phyloP scores from a whole-genome alignment of 1,284 basidiomycete species.

The Cutaneotrichosporon cavernicola region DNA sequence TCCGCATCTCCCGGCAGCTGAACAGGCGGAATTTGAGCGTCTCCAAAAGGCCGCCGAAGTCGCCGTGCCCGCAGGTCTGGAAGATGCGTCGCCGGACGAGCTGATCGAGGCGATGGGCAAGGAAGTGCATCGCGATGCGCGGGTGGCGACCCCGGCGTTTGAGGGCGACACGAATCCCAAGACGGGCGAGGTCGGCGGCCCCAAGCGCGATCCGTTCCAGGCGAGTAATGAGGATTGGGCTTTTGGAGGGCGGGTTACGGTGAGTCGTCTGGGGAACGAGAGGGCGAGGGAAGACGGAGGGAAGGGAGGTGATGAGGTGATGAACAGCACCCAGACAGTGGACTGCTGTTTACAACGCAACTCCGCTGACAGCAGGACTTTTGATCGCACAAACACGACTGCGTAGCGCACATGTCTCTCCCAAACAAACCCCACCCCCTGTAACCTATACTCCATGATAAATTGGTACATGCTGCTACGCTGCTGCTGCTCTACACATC shows the following conservation, averaged over 20 bases:
- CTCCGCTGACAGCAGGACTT: conserved; percentile 10
- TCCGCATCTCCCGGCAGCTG: conserved; percentile 46
- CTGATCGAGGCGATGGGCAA: conserved; percentile 5
- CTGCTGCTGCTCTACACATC: conserved; percentile 15
- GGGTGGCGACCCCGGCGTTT: conserved; percentile 56
- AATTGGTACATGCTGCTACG: conserved; percentile 27
- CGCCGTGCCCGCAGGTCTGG: conserved; percentile 23
- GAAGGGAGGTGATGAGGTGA: not conserved
- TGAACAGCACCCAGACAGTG: too few relatives aligned
- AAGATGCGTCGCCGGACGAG: conserved; percentile 2
- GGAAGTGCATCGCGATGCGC: conserved; percentile 55
- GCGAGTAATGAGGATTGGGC: conserved; percentile 51
- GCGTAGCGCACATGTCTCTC: not conserved
- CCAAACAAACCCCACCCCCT: not conserved
- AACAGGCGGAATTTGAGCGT: conserved; percentile 54
- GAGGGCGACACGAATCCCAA: conserved; percentile 59
- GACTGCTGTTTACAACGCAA: too few relatives aligned
- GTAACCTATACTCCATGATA: conserved; percentile 15
- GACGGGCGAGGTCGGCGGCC: conserved; percentile 60
- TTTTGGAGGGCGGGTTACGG: conserved; percentile 53
- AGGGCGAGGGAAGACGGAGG: not conserved
- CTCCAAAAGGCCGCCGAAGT: conserved; percentile 45
- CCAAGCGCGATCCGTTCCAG: conserved; percentile 59
- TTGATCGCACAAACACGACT: not conserved
- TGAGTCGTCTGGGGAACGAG: conserved; percentile 32